Evolutionary conservation across 495 filamentous ascomycete species (phyloP), one percentile per base, ranked within the genome.

Genomic region (Penicillium turbatum): DNA sequence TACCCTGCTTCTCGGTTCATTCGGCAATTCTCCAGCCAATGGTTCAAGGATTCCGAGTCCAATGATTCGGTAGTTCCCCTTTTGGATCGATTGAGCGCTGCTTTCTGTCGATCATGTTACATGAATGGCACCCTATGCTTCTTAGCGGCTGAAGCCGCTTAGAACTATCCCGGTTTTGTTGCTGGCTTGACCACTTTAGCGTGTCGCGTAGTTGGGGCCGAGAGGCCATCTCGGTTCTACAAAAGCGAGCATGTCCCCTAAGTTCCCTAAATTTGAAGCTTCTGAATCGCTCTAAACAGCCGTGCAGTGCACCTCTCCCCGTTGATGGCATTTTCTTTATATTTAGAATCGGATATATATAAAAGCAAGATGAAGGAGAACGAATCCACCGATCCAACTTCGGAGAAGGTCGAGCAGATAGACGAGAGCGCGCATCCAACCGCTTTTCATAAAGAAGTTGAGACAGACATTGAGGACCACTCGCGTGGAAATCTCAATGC

Each of bases 401-500:
- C 38, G 6, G 37, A 37, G 24, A 34, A 46, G 39, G 16, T 37
- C 26, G 37, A 50, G 48, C 17, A 16, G 24, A 56, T 56, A n/a
- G 48, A 49, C 10, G 51, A 54, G 12, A 41, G 44, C 26, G 29
- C 53, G 5, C 9, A 3, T 6, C 35, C 55, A 3, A 54, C 43
- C 19, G 59, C 37, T 32, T 26, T 8, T 12, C 58, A 59, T 24
- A 44, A 37, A 10, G 61, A 64, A 37, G 55, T 56, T 31, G 43
- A 37, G 29, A 26, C 17, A 6, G 37, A 35, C 24, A n/a, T 69
- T 6, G 65, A 70, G 29, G 47, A 45, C 30, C 52, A 50, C 1
- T 41, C 57, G 19, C 53, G 47, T 2, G 56, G 58, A 19, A 43
- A 62, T 12, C 54, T 72, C 17, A 71, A 61, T 55, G 66, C 68